Base-by-base conservation (phyloP, 2,329 filamentous ascomycete species). In the Coleophoma cylindrospora region DNA sequence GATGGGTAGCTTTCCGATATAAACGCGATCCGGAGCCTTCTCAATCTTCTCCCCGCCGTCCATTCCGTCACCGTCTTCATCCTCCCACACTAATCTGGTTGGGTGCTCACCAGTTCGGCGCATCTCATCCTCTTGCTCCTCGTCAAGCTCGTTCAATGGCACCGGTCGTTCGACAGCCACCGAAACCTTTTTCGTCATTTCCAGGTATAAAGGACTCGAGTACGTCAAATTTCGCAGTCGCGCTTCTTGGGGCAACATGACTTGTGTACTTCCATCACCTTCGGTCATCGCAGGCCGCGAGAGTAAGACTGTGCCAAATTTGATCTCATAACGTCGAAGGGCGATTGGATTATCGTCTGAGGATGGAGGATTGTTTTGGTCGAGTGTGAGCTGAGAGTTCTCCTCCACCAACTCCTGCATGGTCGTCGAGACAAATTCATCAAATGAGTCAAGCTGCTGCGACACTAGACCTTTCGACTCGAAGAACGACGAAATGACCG, bases 401-500 rank as follows among this genome's bases (percentile, higher is more conserved):
- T 97, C 94, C 63, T 91, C 86, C 52, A 99, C 87, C 53, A 99
- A 83, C 62, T 96, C 89, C 65, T 97, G 91, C 71, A 99, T 92
- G 0, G 91, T 96, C 19, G 89, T 91, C 53, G 87, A 85, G 50
- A 94, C 91, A 64, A 99, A 99, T 67, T 97, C 91, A 71, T 99
- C 91, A 72, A 96, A 99, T 0, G 95, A 99, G 68, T 97, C 92
- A 55, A 97, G 85, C 74, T 99, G 94, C 71, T 99, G 92, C 14
- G 94, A 96, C 19, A 96, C 94, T 33, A 99, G 80, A 63, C 94
- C 92, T 72, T 97, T 99, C 55, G 84, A 81, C 61, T 96, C 90
- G 73, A 99, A 99, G 76, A 96, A 97, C 10, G 94, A 88, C 50
- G 89, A 91, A 67, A 99, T 97, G 64, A 97, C 92, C 57, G 87